Evolutionary conservation across 768 basidiomycete genomes (phyloP).

Genomic region (Sarcomyxa edulis): DNA sequence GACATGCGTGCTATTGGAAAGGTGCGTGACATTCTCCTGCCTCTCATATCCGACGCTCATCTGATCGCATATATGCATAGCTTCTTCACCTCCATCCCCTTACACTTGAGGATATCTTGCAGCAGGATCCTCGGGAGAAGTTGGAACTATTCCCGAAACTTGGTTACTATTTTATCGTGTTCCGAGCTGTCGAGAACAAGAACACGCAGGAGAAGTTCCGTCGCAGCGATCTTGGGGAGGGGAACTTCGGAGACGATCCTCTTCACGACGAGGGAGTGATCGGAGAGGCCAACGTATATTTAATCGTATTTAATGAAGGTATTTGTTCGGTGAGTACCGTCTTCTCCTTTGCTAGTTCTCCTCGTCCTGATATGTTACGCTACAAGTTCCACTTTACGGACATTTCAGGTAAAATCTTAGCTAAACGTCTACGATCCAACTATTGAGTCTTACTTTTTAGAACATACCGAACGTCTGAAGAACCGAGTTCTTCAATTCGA

Average conservation of each 20-base stretch:
- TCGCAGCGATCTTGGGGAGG: conserved; percentile 17
- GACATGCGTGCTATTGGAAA: conserved; percentile 85
- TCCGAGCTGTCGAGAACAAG: conserved; percentile 71
- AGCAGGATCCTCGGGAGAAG: conserved; percentile 90
- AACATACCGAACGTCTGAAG: conserved; percentile 74
- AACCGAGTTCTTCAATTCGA: conserved; percentile 64
- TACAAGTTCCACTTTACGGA: conserved; percentile 89
- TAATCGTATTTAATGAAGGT: conserved; percentile 86
- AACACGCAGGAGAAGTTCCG: conserved; percentile 35
- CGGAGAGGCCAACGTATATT: conserved; percentile 80
- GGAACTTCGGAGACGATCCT: conserved; percentile 14
- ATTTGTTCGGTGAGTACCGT: conserved; percentile 69
- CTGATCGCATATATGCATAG: conserved; percentile 28
- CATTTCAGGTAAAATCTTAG: conserved; percentile 49
- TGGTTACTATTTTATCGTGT: conserved; percentile 90
- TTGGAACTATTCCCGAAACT: conserved; percentile 81
- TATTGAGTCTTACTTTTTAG: conserved; percentile 26
- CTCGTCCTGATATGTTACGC: neutral
- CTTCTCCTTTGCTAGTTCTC: neutral
- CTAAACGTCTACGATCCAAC: neutral
- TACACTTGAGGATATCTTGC: conserved; percentile 89
- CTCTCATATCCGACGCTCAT: neutral
- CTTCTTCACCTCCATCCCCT: conserved; percentile 85
- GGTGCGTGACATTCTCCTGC: conserved; percentile 31
- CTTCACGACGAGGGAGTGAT: conserved; percentile 39